Conservation (phyloP, 495 filamentous ascomycete species). For the Hyaloscypha variabilis region DNA sequence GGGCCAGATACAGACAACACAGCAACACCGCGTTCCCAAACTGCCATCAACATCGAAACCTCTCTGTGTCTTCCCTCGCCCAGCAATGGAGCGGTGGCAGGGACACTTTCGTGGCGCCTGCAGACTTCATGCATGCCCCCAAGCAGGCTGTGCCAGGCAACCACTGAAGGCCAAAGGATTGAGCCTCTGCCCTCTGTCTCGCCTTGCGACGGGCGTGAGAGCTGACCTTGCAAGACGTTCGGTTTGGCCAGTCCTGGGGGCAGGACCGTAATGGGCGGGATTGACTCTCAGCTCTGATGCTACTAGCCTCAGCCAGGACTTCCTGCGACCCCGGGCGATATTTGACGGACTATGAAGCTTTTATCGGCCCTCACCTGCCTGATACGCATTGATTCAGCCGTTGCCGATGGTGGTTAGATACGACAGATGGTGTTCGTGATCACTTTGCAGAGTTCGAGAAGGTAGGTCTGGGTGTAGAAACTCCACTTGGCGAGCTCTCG, state of each 20-base stretch:
- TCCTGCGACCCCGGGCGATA: slow-evolving; percentile 4
- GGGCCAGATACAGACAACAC: slow-evolving; percentile 7
- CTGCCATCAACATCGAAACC: no score
- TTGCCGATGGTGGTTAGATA: neutral
- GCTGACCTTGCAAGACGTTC: neutral
- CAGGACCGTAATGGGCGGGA: no score
- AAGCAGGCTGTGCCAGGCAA: neutral
- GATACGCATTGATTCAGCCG: slow-evolving; percentile 1
- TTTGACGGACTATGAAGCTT: neutral
- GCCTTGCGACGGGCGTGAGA: neutral
- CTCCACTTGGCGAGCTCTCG: no score
- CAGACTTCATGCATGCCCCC: no score
- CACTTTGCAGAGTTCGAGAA: neutral
- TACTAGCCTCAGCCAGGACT: neutral
- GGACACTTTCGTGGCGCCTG: no score
- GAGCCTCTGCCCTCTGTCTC: neutral
- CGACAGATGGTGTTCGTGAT: neutral
- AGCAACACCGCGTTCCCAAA: neutral
- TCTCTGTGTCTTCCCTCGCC: no score
- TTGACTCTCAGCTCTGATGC: slow-evolving; percentile 10
- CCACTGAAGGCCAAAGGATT: neutral
- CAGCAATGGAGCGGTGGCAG: no score
- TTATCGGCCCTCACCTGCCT: neutral
- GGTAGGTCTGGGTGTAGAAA: neutral
- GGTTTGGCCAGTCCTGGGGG: no score